Conservation (phyloP, 306 rosid species). For the Gastrolobium bilobum region DNA sequence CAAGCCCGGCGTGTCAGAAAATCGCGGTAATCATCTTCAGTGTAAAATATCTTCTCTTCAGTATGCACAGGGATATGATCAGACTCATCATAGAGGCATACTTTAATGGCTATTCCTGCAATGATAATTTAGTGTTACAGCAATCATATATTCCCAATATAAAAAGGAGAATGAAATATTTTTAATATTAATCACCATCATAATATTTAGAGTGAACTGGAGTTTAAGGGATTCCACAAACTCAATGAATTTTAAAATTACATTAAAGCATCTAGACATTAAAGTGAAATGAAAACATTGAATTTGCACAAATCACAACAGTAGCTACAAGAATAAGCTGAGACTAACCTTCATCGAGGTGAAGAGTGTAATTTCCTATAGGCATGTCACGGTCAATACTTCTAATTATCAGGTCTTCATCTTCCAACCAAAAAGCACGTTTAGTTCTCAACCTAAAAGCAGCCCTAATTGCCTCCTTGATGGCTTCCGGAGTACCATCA, state of each 20-base stretch:
- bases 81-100: slow-evolving; percentile 84
- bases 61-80: slow-evolving; percentile 84
- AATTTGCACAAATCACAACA: slow-evolving; percentile 23
- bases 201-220: background rate
- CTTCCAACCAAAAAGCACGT: slow-evolving; percentile 98
- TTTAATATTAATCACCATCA: background rate
- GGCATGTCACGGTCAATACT: slow-evolving; percentile 98
- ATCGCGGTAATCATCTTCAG: slow-evolving; percentile 89
- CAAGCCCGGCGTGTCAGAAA: slow-evolving; percentile 83
- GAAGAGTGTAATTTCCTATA: slow-evolving; percentile 90
- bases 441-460: slow-evolving; percentile 93
- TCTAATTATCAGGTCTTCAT: slow-evolving; percentile 90
- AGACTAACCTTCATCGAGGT: slow-evolving; percentile 83
- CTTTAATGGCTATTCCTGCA: slow-evolving; percentile 85
- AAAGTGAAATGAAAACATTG: slow-evolving; percentile 11
- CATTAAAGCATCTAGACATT: background rate
- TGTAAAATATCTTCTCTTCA: slow-evolving; percentile 85
- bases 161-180: slow-evolving; percentile 12
- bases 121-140: slow-evolving; percentile 49
- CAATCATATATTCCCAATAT: slow-evolving; percentile 3
- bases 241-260: background rate
- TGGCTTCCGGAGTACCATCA: slow-evolving; percentile 90
- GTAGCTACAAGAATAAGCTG: slow-evolving; percentile 34
- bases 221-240: slow-evolving; percentile 20
- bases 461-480: slow-evolving; percentile 90